These are phyloP conservation scores for Primulina huaijiensis DNA, from an alignment of 257 asterid species.

Conservation along the genomic window DNA sequence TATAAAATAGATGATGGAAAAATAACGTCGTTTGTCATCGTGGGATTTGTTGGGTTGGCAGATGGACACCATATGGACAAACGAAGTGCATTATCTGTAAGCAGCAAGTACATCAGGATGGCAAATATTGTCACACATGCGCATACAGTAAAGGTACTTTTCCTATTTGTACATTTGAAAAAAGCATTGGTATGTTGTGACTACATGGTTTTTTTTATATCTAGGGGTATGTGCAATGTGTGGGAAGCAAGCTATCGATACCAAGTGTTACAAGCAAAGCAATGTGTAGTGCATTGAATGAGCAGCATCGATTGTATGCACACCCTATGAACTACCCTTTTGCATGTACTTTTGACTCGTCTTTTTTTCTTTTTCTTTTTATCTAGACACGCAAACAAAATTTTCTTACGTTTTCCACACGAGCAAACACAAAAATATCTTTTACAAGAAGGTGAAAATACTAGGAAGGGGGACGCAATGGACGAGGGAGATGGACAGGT, in stretches of 20 bases:
- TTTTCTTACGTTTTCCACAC: no score
- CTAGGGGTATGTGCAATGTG: slow-evolving; percentile 99
- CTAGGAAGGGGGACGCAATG: neutral
- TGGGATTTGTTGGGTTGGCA: slow-evolving; percentile 16
- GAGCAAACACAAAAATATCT: neutral
- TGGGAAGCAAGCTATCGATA: slow-evolving; percentile 95
- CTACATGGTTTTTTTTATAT: no score
- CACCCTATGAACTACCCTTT: no score
- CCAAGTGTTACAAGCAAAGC: slow-evolving; percentile 76
- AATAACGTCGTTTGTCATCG: no score
- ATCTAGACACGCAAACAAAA: neutral
- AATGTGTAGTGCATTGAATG: slow-evolving; percentile 48
- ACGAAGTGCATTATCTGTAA: slow-evolving; percentile 52
- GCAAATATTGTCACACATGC: slow-evolving; percentile 48
- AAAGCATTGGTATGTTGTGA: slow-evolving; percentile 35
- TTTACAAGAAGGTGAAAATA: no score
- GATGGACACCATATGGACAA: slow-evolving; percentile 55
- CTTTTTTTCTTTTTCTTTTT: no score
- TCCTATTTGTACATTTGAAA: slow-evolving; percentile 43
- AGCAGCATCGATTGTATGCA: no score
- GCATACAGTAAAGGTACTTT: slow-evolving; percentile 47
- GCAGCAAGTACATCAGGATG: slow-evolving; percentile 62
- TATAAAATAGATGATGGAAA: no score
- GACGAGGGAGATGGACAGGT: neutral
- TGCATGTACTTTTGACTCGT: neutral